Conservation (phyloP, 1,284 basidiomycete species). For the Ustilago crameri region DNA sequence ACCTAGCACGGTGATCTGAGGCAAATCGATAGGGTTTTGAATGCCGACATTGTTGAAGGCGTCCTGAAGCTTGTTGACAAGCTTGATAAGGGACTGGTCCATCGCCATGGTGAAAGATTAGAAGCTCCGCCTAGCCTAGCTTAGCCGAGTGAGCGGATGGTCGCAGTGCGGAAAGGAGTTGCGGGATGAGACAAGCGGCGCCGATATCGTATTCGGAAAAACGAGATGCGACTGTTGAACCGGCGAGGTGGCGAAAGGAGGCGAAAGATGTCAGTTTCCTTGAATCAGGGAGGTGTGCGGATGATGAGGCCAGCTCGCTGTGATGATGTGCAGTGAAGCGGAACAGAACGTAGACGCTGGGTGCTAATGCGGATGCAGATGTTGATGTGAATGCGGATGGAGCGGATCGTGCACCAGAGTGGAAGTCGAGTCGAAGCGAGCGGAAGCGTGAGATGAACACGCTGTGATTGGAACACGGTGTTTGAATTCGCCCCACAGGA, state of each 20-base stretch:
- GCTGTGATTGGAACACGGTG: background rate
- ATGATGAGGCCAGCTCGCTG: background rate
- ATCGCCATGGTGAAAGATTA: conserved; percentile 47
- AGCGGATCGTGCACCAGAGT: background rate
- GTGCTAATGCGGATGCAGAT: conserved; percentile 2
- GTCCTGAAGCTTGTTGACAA: conserved; percentile 92
- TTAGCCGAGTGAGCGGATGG: background rate
- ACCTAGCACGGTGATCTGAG: conserved; percentile 70
- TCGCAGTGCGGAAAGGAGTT: background rate
- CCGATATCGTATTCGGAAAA: conserved; percentile 23
- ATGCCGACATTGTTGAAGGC: conserved; percentile 69
- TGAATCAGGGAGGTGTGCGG: background rate
- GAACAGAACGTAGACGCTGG: background rate
- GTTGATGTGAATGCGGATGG: conserved; percentile 2
- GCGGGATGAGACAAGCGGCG: background rate
- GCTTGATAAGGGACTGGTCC: conserved; percentile 82
- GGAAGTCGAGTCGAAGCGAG: background rate
- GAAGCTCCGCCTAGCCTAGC: conserved; percentile 5
- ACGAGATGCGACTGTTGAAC: conserved; percentile 7
- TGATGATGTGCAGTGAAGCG: background rate
- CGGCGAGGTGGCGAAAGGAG: background rate
- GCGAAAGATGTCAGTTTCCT: conserved; percentile 3
- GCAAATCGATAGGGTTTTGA: conserved; percentile 72
- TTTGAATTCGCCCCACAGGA: background rate
- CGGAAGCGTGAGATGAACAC: conserved; percentile 4